A percentile compares a stretch with the other conserved stretches of the same genome.
Conservation (phyloP, 306 rosid species). For the Adenanthera pavonina region DNA sequence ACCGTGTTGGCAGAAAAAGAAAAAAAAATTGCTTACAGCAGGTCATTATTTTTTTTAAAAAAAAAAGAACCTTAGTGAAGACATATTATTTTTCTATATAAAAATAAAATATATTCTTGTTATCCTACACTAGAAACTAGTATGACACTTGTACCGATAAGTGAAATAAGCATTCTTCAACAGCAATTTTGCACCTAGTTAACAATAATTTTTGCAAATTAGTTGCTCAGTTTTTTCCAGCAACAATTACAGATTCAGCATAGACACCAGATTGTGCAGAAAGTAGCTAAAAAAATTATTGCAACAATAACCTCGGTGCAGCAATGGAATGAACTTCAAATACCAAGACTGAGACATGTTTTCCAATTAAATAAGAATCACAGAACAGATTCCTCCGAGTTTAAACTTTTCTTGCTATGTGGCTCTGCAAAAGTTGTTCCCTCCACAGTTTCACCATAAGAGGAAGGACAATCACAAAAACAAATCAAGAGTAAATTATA, state of each 20-base stretch:
- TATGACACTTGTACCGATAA: neutral
- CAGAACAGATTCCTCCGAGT: neutral
- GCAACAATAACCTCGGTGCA: conserved; percentile 4
- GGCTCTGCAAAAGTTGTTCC: conserved; percentile 24
- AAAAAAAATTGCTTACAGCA: neutral
- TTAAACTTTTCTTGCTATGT: neutral
- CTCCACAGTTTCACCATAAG: conserved; percentile 7
- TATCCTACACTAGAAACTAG: neutral
- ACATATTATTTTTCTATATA: neutral
- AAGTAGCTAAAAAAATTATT: conserved; percentile 1
- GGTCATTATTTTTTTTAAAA: neutral
- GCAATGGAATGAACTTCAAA: conserved; percentile 22
- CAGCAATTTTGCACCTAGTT: neutral
- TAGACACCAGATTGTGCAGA: conserved; percentile 7
- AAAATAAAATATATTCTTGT: neutral
- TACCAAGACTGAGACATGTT: neutral
- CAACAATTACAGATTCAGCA: conserved; percentile 27
- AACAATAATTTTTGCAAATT: neutral
- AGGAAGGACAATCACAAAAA: conserved; percentile 13
- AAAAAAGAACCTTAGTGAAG: neutral
- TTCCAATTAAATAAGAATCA: conserved; percentile 12
- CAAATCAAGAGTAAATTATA: conserved; percentile 3
- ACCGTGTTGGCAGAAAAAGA: too few relatives aligned
- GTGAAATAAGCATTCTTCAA: neutral
- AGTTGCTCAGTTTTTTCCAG: neutral